These are phyloP conservation scores for Daphne laureola DNA, from an alignment of 441 rosid species.

Conservation along the genomic window DNA sequence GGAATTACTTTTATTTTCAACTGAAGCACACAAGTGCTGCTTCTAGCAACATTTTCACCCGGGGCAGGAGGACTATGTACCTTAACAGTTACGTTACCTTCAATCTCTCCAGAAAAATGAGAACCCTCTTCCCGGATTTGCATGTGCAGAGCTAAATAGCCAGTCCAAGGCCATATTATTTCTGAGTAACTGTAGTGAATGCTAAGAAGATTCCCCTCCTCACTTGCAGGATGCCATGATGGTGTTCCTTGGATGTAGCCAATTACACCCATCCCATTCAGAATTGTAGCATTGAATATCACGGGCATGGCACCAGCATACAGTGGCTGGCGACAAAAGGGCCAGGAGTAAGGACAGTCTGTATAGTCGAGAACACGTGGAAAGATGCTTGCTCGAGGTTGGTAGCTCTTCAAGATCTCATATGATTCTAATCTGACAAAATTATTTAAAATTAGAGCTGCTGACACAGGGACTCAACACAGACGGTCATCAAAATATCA, in stretches of 20 bases:
- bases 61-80: constrained; percentile 68
- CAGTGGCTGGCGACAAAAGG: constrained; percentile 93
- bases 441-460: constrained; percentile 25
- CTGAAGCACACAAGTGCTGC: constrained; percentile 69
- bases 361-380: constrained; percentile 77
- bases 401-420: constrained; percentile 85
- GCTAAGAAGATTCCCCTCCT: constrained; percentile 88
- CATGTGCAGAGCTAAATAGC: constrained; percentile 91
- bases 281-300: constrained; percentile 78
- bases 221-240: constrained; percentile 80
- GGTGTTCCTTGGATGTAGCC: constrained; percentile 82
- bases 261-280: constrained; percentile 95
- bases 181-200: constrained; percentile 76
- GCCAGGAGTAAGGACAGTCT: constrained; percentile 98
- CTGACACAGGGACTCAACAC: constrained; percentile 1
- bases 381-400: constrained; percentile 91
- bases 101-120: constrained; percentile 72
- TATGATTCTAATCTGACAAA: constrained; percentile 91
- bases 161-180: constrained; percentile 99
- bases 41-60: constrained; percentile 57
- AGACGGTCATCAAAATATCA: not conserved
- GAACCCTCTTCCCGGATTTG: constrained; percentile 98
- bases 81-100: constrained; percentile 72
- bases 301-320: constrained; percentile 98
- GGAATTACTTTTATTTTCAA: constrained; percentile 83